Conservation (phyloP, 306 rosid genomes). For the Psophocarpus tetragonolobus region DNA sequence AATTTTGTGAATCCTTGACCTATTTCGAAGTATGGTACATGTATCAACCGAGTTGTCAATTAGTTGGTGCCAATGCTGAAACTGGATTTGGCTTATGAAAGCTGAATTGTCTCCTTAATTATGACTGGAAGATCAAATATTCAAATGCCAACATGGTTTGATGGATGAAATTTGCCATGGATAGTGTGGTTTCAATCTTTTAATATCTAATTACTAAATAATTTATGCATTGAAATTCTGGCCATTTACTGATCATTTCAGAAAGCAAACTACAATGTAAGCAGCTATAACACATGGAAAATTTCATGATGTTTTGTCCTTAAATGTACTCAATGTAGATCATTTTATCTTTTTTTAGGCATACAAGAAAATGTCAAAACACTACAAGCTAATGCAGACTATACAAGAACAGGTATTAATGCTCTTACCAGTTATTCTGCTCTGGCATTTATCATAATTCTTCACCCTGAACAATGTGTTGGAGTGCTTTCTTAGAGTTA, state of each 20-base stretch:
- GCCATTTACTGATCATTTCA: not conserved
- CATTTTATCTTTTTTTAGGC: slow-evolving; percentile 51
- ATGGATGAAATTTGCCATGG: not conserved
- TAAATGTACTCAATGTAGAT: slow-evolving; percentile 2
- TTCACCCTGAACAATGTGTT: not conserved
- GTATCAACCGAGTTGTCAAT: not conserved
- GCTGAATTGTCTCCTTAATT: slow-evolving; percentile 10
- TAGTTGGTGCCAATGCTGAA: not conserved
- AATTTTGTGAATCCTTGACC: not conserved
- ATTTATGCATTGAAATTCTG: not conserved
- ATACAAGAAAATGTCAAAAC: slow-evolving; percentile 73
- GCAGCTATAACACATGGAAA: not conserved
- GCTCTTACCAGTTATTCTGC: not conserved
- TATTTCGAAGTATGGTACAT: not conserved
- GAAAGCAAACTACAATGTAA: not conserved
- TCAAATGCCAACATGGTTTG: not conserved
- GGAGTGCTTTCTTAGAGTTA: not conserved
- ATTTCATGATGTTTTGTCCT: not conserved
- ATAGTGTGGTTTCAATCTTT: slow-evolving; percentile 21
- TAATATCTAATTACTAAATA: slow-evolving; percentile 13
- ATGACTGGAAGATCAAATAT: not conserved
- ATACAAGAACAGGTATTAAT: slow-evolving; percentile 79
- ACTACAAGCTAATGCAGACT: slow-evolving; percentile 63
- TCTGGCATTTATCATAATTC: slow-evolving; percentile 7
- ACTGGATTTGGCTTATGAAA: not conserved